phyloP scores from a whole-genome alignment of 2,329 filamentous ascomycete species.

The Metarhizium rileyi region DNA sequence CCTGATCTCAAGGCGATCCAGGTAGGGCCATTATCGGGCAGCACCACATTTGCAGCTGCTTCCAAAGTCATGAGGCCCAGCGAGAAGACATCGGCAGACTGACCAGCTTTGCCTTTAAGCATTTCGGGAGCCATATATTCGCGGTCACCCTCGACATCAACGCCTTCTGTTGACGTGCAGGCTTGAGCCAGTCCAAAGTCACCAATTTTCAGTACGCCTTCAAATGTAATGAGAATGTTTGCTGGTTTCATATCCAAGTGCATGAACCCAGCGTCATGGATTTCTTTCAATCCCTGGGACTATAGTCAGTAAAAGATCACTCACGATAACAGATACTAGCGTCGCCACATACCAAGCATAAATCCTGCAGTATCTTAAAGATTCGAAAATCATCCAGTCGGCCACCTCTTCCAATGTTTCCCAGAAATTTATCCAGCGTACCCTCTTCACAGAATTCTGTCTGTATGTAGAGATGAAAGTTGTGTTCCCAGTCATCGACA shows the following conservation, averaged over 20 bases:
- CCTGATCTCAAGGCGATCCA: constrained; percentile 87
- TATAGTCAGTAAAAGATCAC: constrained; percentile 7
- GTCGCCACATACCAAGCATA: constrained; percentile 57
- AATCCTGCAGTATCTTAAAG: constrained; percentile 92
- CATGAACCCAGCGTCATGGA: constrained; percentile 80
- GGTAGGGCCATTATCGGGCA: constrained; percentile 83
- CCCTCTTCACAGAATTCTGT: constrained; percentile 96
- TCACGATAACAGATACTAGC: neutral
- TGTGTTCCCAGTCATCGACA: constrained; percentile 79
- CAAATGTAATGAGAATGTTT: constrained; percentile 73
- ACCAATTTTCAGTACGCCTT: constrained; percentile 74
- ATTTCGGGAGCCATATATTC: constrained; percentile 96
- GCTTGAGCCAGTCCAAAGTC: constrained; percentile 75
- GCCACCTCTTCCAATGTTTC: constrained; percentile 71
- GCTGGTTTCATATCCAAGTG: constrained; percentile 80
- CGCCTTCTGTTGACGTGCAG: constrained; percentile 65
- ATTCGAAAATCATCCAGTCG: constrained; percentile 94
- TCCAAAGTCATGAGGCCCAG: constrained; percentile 91
- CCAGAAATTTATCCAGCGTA: constrained; percentile 76
- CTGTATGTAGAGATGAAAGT: constrained; percentile 85
- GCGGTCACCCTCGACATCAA: constrained; percentile 88
- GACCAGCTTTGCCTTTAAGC: constrained; percentile 75
- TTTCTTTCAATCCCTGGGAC: constrained; percentile 70
- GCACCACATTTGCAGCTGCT: constrained; percentile 84
- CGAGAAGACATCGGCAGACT: constrained; percentile 87